Conservation (phyloP, 2,329 filamentous ascomycete genomes). For the Cladosporium austrohemisphaericum region DNA sequence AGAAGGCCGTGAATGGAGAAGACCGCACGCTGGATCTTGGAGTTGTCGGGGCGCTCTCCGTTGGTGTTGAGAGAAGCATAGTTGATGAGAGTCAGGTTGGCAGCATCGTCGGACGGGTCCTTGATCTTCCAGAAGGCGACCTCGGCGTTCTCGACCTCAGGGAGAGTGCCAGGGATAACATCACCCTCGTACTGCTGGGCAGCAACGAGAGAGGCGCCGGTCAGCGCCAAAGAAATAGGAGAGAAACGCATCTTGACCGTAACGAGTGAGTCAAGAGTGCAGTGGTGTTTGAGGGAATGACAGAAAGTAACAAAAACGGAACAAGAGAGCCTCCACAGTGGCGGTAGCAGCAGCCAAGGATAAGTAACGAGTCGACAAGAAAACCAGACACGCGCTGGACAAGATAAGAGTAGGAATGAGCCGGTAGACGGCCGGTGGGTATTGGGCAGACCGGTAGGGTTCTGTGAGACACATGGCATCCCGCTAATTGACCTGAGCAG, state of each 20-base stretch:
- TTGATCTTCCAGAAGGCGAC: slow-evolving; percentile 34
- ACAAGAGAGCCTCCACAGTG: slow-evolving; percentile 13
- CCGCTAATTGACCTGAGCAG: slow-evolving; percentile 16
- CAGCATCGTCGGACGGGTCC: slow-evolving; percentile 21
- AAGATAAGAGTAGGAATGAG: slow-evolving; percentile 12
- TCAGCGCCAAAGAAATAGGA: background rate
- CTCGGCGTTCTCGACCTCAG: slow-evolving; percentile 21
- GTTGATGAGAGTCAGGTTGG: slow-evolving; percentile 31
- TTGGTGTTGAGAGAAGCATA: slow-evolving; percentile 28
- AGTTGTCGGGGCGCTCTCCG: slow-evolving; percentile 23
- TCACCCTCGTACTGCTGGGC: slow-evolving; percentile 28
- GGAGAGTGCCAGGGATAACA: slow-evolving; percentile 23
- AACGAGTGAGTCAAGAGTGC: slow-evolving; percentile 18
- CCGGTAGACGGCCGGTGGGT: slow-evolving; percentile 13
- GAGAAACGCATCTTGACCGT: slow-evolving; percentile 13
- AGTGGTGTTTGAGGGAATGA: slow-evolving; percentile 19
- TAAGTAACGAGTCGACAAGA: slow-evolving; percentile 13
- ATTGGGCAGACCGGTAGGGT: slow-evolving; percentile 17
- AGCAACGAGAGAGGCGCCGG: slow-evolving; percentile 1
- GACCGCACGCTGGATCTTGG: slow-evolving; percentile 28
- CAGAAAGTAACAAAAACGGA: slow-evolving; percentile 23
- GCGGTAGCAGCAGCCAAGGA: slow-evolving; percentile 10
- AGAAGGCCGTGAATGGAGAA: slow-evolving; percentile 31
- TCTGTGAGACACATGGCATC: slow-evolving; percentile 25
- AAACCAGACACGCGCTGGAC: slow-evolving; percentile 22